Base-by-base conservation (phyloP, 2,329 filamentous ascomycete genomes). In the Endoconidiophora laricicola region DNA sequence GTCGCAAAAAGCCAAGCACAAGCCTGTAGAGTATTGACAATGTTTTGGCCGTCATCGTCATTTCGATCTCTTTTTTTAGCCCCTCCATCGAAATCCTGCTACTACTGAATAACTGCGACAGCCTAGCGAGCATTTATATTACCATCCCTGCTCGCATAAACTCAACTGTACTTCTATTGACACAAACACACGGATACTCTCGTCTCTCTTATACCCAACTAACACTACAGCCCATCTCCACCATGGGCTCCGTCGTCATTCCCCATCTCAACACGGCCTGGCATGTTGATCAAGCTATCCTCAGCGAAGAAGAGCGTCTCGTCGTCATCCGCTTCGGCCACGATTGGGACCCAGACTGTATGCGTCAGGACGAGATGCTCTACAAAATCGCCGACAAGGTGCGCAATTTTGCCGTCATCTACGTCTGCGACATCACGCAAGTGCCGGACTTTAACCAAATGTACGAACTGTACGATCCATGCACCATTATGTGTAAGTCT, bases 201-300 rank as follows among this genome's bases (percentile, higher is more conserved):
- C n/a, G 6, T 33, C 24, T 16, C 18, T 9, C 14, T 14, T 16
- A 41, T 36, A 43, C 10, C 18, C 24, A 18, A 37, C 2, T 47
- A 37, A 7, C 12, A 12, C 6, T 16, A 47, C 39, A 45, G 7
- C 24, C 23, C 16, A n/a, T 26, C 16, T 14, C 10, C 36, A 55
- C 20, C 55, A 76, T 76, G 73, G 86, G 87, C 59, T 94, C 87
- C 60, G 84, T 95, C 55, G 84, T 94, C 46, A 79, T 98, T 48
- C 90, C 90, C 43, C 90, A 96, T 66, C 76, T 98, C 44, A 77
- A 78, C 58, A 88, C 84, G 40, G 91, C 86, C 65, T 98, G 90
- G 91, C 91, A 98, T 66, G 91, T 98, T 61, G 91, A 96, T 71
- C 88, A 96, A 68, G 87, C 88, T 56, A 95, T 95, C 61, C 79